Percentiles rank a stretch among this genome's conserved stretches.
phyloP scores from a whole-genome alignment of 441 rosid species.

The Erodium texanum region DNA sequence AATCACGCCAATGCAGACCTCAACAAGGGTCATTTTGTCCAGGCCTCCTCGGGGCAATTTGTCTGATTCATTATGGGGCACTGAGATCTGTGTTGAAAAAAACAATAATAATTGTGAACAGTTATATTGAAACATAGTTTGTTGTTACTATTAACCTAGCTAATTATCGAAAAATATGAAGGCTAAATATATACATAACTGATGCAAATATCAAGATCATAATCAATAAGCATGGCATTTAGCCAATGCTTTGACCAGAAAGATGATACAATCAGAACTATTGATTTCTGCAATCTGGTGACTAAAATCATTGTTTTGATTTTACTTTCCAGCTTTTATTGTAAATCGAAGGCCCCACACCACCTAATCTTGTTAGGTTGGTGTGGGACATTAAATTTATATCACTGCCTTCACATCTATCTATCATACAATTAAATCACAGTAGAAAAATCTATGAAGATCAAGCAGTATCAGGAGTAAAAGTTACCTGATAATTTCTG shows the following conservation, averaged over 20 bases:
- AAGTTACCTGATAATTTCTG: slow-evolving; percentile 87
- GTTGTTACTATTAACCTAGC: too few relatives aligned
- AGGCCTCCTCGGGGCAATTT: slow-evolving; percentile 74
- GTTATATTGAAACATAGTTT: too few relatives aligned
- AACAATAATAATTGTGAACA: background rate
- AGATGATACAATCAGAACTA: too few relatives aligned
- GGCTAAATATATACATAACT: too few relatives aligned
- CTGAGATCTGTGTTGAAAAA: slow-evolving; percentile 48
- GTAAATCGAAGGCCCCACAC: background rate
- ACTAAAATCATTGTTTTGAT: too few relatives aligned
- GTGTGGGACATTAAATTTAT: background rate
- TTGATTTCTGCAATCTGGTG: too few relatives aligned
- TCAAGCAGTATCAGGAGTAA: background rate
- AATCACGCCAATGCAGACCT: slow-evolving; percentile 37
- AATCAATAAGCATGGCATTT: too few relatives aligned
- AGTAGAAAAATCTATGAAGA: background rate
- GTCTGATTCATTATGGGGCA: slow-evolving; percentile 85
- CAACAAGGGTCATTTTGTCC: slow-evolving; percentile 93
- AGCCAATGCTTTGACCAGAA: too few relatives aligned
- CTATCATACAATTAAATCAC: background rate
- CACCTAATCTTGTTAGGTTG: background rate
- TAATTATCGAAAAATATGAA: too few relatives aligned
- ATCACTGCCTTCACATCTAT: background rate
- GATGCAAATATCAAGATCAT: too few relatives aligned
- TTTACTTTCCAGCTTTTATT: too few relatives aligned